Base-by-base conservation (phyloP, 2,329 filamentous ascomycete genomes). In the Trichoderma hamatum region DNA sequence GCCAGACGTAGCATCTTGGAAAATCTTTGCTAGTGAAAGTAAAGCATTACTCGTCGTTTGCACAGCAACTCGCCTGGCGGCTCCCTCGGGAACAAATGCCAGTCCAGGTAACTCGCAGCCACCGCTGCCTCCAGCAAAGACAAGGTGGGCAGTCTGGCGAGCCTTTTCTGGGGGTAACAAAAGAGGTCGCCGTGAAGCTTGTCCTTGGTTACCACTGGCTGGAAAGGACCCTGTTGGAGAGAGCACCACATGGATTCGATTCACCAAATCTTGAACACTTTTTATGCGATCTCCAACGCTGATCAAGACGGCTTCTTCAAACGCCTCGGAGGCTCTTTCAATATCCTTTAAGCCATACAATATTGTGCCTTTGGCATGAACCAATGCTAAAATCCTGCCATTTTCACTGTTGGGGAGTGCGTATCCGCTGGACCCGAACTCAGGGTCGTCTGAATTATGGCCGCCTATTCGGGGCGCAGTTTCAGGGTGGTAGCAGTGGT, bases 361-460 rank as follows among this genome's bases (percentile, higher is more conserved):
- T 91, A 98, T 96, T 72, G 98, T 98, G n/a, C 95, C 96, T 79
- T 98, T 99, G 24, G 95, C 94, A 80, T 99, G 96, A 51, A 98
- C 89, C 19, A 99, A 85, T n/a, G 94, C 92, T 55, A 99, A 86
- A 75, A 99, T 93, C 70, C 96, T 89, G 10, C 95, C 96, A 77
- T 97, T 98, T 73, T 99, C 96, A 54, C 87, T 89, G 2, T 91
- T 94, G 5, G 94, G 87, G 54, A 99, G 90, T 16, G 89, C 87
- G 78, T 97, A 98, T 19, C 94, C 94, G 78, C 78, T 80, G 19
- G 78, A 78, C 24, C 77, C 79, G 71, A 79, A 80, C 1, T 76
- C 76, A 16, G 70, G 46, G 51, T 70, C 66, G 43, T 71, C 72
- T 43, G 39, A n/a, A 51, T 74, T 74, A 59, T 71, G 75, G n/a